Base-by-base conservation (phyloP, 305 asterid species). In the Rubia balearica region DNA sequence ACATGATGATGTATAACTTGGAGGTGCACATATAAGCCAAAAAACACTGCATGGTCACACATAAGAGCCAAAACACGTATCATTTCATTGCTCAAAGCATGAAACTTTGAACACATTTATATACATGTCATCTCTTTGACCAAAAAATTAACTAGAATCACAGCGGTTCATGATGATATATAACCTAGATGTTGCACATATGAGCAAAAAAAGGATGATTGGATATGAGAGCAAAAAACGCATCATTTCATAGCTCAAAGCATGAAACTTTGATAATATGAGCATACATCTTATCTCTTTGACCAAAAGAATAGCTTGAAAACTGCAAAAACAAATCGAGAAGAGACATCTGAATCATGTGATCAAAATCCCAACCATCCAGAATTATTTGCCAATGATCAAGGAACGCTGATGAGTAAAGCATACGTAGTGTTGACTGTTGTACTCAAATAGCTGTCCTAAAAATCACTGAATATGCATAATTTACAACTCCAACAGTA, bases 1-100 rank as follows among this genome's bases (percentile, higher is more conserved):
- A 46, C 12, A 49, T 14, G 19, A 16, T 49, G 56, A 49, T 14
- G 21, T 49, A 49, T 49, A 49, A 14, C 56, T 19, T 49, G 21
- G 56, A 49, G 56, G 56, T 30, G 33, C 33, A 30, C 33, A 30
- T 30, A n/a, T 30, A 3, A 30, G 33, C 33, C 3, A 1, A 30
- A 30, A 30, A 30, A 30, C 33, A 30, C 33, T 30, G 33, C 33
- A 30, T 30, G 33, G 33, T 30, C 33, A 3, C 33, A 30, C 33
- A 30, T 14, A 55, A 67, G 46, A 30, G 53, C 56, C 30, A 13
- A 33, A 30, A 8, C 30, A 13, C 9, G 13, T 8, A 57, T 56
- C 21, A 69, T 11, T 36, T 38, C 41, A 69, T 30, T 17, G 30
- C 53, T 55, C 56, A 56, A 69, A 69, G 40, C 51, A 68, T 68